Conservation (phyloP, 2,329 filamentous ascomycete genomes). For the Paracamarosporium sp. region DNA sequence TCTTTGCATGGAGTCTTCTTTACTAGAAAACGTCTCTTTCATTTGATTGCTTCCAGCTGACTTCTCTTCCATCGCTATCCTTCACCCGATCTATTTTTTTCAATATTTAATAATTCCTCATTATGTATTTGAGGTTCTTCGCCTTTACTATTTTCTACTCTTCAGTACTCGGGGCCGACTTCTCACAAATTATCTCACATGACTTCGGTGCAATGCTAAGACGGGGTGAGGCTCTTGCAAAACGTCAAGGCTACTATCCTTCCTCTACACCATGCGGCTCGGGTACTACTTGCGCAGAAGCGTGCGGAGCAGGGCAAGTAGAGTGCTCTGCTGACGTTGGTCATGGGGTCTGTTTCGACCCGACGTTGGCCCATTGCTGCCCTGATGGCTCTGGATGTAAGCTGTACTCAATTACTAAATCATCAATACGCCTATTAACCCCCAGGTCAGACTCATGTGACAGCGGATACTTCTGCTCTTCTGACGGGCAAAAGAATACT, state of each 20-base stretch:
- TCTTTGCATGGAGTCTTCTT: neutral
- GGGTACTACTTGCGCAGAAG: constrained; percentile 61
- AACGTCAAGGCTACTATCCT: constrained; percentile 54
- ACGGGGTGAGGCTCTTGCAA: constrained; percentile 36
- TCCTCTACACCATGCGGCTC: constrained; percentile 57
- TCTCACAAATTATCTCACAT: constrained; percentile 43
- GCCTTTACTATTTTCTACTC: constrained; percentile 28
- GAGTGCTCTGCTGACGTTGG: constrained; percentile 59
- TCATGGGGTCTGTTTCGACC: constrained; percentile 65
- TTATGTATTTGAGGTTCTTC: constrained; percentile 36
- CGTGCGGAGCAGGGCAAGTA: constrained; percentile 60
- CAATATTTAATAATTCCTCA: constrained; percentile 3
- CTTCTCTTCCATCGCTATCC: neutral
- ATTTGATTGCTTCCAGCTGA: no score
- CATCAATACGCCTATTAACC: constrained; percentile 11
- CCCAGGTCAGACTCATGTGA: constrained; percentile 63
- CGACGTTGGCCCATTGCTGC: constrained; percentile 60
- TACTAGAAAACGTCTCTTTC: neutral
- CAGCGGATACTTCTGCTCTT: constrained; percentile 68
- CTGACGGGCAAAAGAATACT: constrained; percentile 58
- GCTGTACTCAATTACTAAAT: constrained; percentile 18
- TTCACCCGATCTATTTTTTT: neutral
- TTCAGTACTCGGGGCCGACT: constrained; percentile 24
- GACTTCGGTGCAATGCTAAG: constrained; percentile 49
- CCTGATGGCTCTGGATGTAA: constrained; percentile 63